A percentile compares a stretch with the other conserved stretches of the same genome.
These are phyloP conservation scores for Xylariaceae sp. DNA, from an alignment of 2,329 filamentous ascomycete genomes.

Conservation along the genomic window DNA sequence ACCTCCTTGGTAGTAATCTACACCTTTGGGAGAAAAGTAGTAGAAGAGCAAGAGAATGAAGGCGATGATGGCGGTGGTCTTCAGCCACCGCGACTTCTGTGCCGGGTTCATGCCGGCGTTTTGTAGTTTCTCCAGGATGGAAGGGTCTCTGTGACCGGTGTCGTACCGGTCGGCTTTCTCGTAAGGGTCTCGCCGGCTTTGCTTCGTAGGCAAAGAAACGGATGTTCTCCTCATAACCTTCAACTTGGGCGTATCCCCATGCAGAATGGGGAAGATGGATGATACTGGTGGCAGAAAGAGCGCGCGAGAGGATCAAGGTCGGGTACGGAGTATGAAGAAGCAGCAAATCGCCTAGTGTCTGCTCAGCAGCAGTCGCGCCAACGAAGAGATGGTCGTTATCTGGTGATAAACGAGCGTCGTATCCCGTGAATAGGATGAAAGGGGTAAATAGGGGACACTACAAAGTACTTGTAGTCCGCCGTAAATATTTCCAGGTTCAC, in stretches of 20 bases:
- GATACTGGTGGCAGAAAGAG: too few relatives aligned
- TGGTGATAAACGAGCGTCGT: slow-evolving; percentile 3
- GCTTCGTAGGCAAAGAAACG: slow-evolving; percentile 58
- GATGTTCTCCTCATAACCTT: slow-evolving; percentile 59
- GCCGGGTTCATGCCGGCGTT: slow-evolving; percentile 57
- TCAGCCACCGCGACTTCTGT: slow-evolving; percentile 60
- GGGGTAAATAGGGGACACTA: slow-evolving; percentile 2
- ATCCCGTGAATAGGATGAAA: background rate
- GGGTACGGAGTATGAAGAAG: too few relatives aligned
- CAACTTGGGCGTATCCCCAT: slow-evolving; percentile 24
- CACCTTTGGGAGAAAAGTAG: slow-evolving; percentile 55
- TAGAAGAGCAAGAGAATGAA: slow-evolving; percentile 57
- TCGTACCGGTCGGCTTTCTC: slow-evolving; percentile 61
- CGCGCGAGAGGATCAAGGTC: slow-evolving; percentile 9
- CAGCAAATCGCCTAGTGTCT: background rate
- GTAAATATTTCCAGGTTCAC: background rate
- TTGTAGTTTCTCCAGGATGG: slow-evolving; percentile 51
- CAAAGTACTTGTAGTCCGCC: background rate
- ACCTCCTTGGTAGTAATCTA: slow-evolving; percentile 48
- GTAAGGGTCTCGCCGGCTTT: slow-evolving; percentile 55
- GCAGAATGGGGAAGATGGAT: slow-evolving; percentile 13
- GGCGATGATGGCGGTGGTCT: slow-evolving; percentile 58
- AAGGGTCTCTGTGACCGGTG: slow-evolving; percentile 39
- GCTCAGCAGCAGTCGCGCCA: background rate
- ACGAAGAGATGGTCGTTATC: background rate